Evolutionary conservation across 495 filamentous ascomycete species (phyloP).

Genomic region (Tuber calosporum): DNA sequence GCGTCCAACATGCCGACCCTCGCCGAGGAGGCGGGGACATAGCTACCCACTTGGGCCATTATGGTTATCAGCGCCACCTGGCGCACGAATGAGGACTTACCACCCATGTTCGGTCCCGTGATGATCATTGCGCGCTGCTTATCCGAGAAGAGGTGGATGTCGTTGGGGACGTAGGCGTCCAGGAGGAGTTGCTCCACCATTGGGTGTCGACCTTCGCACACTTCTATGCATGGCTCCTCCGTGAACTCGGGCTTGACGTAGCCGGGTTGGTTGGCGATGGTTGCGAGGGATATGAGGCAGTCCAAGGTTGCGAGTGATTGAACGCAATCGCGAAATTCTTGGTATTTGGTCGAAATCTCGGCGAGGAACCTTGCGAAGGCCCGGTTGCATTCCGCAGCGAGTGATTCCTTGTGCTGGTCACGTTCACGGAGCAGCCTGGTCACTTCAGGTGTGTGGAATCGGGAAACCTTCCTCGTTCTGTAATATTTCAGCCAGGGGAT

Average conservation of each 20-base stretch:
- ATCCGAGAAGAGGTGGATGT: conserved; percentile 57
- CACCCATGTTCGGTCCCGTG: conserved; percentile 98
- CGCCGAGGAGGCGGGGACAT: conserved; percentile 74
- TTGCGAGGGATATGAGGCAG: conserved; percentile 78
- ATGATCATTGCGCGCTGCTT: conserved; percentile 65
- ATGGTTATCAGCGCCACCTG: conserved; percentile 85
- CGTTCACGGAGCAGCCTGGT: conserved; percentile 73
- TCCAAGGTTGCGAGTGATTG: conserved; percentile 81
- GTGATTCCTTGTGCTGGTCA: conserved; percentile 88
- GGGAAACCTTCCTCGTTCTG: conserved; percentile 74
- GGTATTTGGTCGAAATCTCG: conserved; percentile 73
- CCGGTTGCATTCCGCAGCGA: conserved; percentile 86
- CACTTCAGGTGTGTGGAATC: conserved; percentile 92
- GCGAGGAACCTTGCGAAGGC: conserved; percentile 65
- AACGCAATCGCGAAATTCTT: conserved; percentile 78
- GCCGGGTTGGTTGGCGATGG: conserved; percentile 74
- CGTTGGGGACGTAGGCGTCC: conserved; percentile 86
- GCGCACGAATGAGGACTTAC: conserved; percentile 90
- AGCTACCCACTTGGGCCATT: conserved; percentile 90
- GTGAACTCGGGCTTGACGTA: conserved; percentile 83
- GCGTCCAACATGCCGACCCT: conserved; percentile 76
- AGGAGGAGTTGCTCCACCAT: conserved; percentile 92
- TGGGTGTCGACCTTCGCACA: conserved; percentile 77
- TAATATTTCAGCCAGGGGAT: background rate
- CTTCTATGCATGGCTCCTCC: conserved; percentile 59